Evolutionary conservation across 768 basidiomycete genomes (phyloP).

Genomic region (Harrya chromipes): DNA sequence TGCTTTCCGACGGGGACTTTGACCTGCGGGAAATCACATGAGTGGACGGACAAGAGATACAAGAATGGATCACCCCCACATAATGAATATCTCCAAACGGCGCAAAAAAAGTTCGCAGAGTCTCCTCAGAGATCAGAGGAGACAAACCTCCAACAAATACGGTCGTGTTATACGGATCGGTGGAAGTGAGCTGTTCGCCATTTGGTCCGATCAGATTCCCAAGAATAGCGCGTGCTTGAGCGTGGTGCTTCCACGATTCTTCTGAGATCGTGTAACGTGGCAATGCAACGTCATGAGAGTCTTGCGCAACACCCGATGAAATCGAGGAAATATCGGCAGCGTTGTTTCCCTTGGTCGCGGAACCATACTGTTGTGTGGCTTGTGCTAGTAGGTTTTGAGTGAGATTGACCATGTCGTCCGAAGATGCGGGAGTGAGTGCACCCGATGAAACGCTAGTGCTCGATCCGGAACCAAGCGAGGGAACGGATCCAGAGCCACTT

Average conservation of each 20-base stretch:
- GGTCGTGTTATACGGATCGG: conserved; percentile 95
- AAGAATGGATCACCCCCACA: conserved; percentile 41
- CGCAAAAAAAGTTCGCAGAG: conserved; percentile 82
- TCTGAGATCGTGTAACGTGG: conserved; percentile 61
- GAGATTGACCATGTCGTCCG: conserved; percentile 53
- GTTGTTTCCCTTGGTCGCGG: conserved; percentile 31
- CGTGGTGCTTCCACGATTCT: conserved; percentile 83
- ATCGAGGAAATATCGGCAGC: conserved; percentile 28
- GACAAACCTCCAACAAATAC: conserved; percentile 92
- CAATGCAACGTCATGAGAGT: conserved; percentile 40
- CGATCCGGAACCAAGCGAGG: conserved; percentile 49
- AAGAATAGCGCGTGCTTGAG: conserved; percentile 77
- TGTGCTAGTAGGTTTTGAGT: conserved; percentile 46
- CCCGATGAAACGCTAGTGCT: conserved; percentile 49
- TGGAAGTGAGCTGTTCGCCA: conserved; percentile 81
- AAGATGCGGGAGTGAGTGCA: conserved; percentile 44
- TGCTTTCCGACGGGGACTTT: conserved; percentile 97
- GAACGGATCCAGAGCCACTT: conserved; percentile 47
- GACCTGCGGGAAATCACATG: conserved; percentile 48
- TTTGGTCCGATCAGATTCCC: conserved; percentile 84
- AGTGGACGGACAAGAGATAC: conserved; percentile 1
- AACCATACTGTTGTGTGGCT: conserved; percentile 46
- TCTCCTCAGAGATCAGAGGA: conserved; percentile 87
- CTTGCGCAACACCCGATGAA: conserved; percentile 38
- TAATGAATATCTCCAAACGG: conserved; percentile 96